Base-by-base conservation (phyloP, 116 monocot species). In the Thalassia testudinum region DNA sequence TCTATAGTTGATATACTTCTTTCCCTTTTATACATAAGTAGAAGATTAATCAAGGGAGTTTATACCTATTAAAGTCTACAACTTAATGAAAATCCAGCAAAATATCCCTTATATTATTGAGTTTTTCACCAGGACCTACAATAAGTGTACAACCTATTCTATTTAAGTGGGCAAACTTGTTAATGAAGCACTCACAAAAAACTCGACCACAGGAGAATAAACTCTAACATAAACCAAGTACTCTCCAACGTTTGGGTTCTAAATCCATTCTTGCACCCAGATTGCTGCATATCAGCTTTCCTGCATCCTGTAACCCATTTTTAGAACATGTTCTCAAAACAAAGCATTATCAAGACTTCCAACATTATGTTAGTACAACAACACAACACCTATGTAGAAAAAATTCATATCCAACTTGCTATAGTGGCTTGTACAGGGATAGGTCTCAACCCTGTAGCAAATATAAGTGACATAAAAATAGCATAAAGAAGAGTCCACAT, bases 181-280 rank as follows among this genome's bases (percentile, higher is more conserved):
- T 10, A 3, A 34, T 10, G 6, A 34, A 34, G 30, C 6, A 34
- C 10, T 34, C 3, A 10, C 30, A 34, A 34, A 5, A 34, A 34
- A 34, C 10, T 10, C 30, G 10, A 52, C 20, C 3, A 30, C 34
- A 0, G 5, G 18, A 54, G 27, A 26, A 5, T 21, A 49, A 10
- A 34, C 30, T 10, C 30, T 5, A 34, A 10, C 10, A 10, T 52
- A 6, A 14, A 88, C 95, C 95, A 34, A 95, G 65, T 74, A 95
- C 85, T 53, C 95, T 80, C 95, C 95, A 95, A 66, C 81, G 83
- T 60, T 95, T 95, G 26, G 95, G 95, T 58, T 95, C 95, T 48
- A 88, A 71, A 66, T 95, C 95, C 95, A 95, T 95, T 72, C 81
- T 80, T 50, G 95, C 88, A 54, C 95, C 95, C 88, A 95, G 81